These are phyloP conservation scores for Hamigera avellanea DNA, from an alignment of 495 filamentous ascomycete genomes.

Conservation along the genomic window DNA sequence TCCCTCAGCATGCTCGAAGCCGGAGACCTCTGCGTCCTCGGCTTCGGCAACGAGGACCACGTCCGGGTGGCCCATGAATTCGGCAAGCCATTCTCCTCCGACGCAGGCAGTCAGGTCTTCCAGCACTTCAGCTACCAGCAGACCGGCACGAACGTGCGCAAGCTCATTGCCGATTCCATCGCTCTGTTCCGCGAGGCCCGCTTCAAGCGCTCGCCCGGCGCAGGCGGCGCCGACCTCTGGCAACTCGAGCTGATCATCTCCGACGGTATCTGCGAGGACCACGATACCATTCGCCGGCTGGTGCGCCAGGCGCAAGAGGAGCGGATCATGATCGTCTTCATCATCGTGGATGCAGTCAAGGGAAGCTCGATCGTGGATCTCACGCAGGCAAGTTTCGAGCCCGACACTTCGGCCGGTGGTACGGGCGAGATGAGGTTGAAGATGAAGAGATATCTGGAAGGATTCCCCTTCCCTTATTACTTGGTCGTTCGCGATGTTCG, in stretches of 20 bases:
- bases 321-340: slow-evolving; percentile 94
- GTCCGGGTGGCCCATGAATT: slow-evolving; percentile 86
- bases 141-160: slow-evolving; percentile 69
- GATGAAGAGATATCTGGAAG: slow-evolving; percentile 83
- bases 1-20: slow-evolving; percentile 83
- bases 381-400: slow-evolving; percentile 65
- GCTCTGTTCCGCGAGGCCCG: slow-evolving; percentile 71
- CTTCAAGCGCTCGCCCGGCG: slow-evolving; percentile 38
- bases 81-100: slow-evolving; percentile 67
- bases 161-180: slow-evolving; percentile 64
- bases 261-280: slow-evolving; percentile 85
- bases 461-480: slow-evolving; percentile 94
- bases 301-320: slow-evolving; percentile 83
- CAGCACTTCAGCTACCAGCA: slow-evolving; percentile 82
- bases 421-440: slow-evolving; percentile 54
- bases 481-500: slow-evolving; percentile 84
- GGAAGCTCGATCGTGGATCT: slow-evolving; percentile 66
- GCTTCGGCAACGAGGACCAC: slow-evolving; percentile 65
- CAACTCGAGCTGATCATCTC: slow-evolving; percentile 87
- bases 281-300: slow-evolving; percentile 69
- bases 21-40: slow-evolving; percentile 78
- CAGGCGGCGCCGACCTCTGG: slow-evolving; percentile 74
- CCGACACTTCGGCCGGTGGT: slow-evolving; percentile 31
- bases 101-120: slow-evolving; percentile 71
- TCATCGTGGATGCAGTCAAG: slow-evolving; percentile 77